A percentile compares a stretch with the other conserved stretches of the same genome.
phyloP scores from a whole-genome alignment of 2,329 filamentous ascomycete genomes.

The Fusarium nisikadoi region DNA sequence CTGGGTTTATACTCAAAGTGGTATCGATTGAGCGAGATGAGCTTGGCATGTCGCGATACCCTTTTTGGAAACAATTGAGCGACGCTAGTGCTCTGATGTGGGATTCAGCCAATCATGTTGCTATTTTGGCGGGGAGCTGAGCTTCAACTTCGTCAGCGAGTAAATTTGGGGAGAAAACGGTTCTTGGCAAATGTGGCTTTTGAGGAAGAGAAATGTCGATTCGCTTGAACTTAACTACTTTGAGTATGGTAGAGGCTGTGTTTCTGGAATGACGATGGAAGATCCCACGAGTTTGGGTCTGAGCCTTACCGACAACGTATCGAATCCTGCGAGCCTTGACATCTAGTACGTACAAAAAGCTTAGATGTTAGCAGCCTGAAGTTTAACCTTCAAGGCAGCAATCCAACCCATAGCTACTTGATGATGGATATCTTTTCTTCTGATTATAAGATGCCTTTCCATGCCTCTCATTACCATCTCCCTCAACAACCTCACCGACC shows the following conservation, averaged over 20 bases:
- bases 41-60: conserved; percentile 10
- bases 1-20: conserved; percentile 28
- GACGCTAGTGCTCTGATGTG: conserved; percentile 24
- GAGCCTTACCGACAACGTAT: not conserved
- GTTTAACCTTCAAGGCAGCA: too few species aligned
- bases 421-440: not conserved
- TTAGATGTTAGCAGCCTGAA: too few species aligned
- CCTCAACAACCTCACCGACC: not conserved
- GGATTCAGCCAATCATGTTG: not conserved
- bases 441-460: not conserved
- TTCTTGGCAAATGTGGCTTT: not conserved
- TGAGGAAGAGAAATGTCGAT: not conserved
- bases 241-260: not conserved
- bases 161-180: not conserved
- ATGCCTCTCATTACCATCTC: fast-evolving
- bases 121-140: not conserved
- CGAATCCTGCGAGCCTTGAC: not conserved
- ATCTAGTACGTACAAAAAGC: not conserved
- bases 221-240: conserved; percentile 29
- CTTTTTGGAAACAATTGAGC: conserved; percentile 34
- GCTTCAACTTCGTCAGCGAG: not conserved
- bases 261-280: not conserved
- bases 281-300: not conserved
- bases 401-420: not conserved
- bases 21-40: conserved; percentile 34